Evolutionary conservation across 2,329 filamentous ascomycete species (phyloP), one percentile per base, ranked within the genome.

Genomic region (Ophiosphaerella narmari): DNA sequence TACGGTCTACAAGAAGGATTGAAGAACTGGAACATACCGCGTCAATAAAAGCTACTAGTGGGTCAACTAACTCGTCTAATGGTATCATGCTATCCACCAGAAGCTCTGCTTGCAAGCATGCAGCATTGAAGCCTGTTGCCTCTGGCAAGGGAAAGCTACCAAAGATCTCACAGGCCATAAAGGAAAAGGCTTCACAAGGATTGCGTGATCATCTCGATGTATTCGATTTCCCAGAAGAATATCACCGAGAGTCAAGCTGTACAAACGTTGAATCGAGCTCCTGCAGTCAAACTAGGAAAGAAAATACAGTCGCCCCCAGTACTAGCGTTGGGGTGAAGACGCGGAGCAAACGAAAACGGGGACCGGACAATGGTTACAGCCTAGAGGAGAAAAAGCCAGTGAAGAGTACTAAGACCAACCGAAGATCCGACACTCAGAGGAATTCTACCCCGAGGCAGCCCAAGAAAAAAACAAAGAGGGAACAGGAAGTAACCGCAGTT

Each of bases 101-200:
- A 7, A 29, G 11, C 11, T 29, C 26, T 8, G 26, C 26, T 29
- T 29, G 2, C 6, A 29, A 29, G 11, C 7, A 8, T 29, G 6
- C 26, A 29, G 7, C 11, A 29, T 11, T 7, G 11, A 11, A 11
- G 26, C 26, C 26, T 29, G 2, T 11, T 29, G 11, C 32, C 14
- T 24, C 23, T 18, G 18, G 39, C 37, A 60, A 54, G 8, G 59
- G 59, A 26, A 64, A 62, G 26, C 32, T 63, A 34, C 54, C 53
- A 12, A 56, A 38, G 16, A 42, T 64, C 6, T 59, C 61, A 9
- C 48, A 52, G 18, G 48, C 43, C 4, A 44, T 45, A 18, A 66
- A 62, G 26, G 38, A 47, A 7, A 55, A 48, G 11, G 48, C 46
- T n/a, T 49, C 50, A 7, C 46, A 46, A 31, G 43, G 48, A 26